Base-by-base conservation (phyloP, 2,329 filamentous ascomycete species). In the Lasiodiplodia theobromae region DNA sequence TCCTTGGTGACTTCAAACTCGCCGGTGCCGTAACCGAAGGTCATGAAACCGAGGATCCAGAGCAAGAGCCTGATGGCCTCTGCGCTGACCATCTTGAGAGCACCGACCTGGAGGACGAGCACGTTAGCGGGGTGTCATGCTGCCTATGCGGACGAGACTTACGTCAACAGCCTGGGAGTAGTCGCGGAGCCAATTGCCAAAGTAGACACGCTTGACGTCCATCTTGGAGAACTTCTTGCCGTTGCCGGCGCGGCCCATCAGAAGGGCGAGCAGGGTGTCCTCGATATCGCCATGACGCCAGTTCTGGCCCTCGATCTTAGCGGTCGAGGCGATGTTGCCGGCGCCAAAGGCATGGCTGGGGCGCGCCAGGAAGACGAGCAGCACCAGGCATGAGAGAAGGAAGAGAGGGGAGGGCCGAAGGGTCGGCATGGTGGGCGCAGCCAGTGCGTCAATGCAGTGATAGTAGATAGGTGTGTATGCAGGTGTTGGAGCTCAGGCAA, bases 161-260 rank as follows among this genome's bases (percentile, higher is more conserved):
- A 74, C 92, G 79, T 97, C 94, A 74, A 97, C 92, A 70, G 94
- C 94, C 81, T 97, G 94, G 66, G 92, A 96, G 81, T 97, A 97
- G 81, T 97, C 94, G 68, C 89, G 88, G 40, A 97, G 88, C 94
- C 94, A 97, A 84, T 97, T 97, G 72, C 94, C 94, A 83, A 97
- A 97, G 84, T 97, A 97, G 71, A 96, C 92, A 70, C 94, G 89
- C 71, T 94, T 92, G 71, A 97, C 92, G 77, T 90, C 91, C 76
- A 97, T 88, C 83, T 96, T 96, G 84, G 87, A 89, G 82, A 97
- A 97, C 76, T 94, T 96, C 84, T 94, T 94, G 73, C 87, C 87
- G 28, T 52, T 40, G 47, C 52, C 52, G 28, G 54, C 49, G 11
- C 53, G 40, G 71, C 88, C 88, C 47, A 86, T 85, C 57, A 89